These are phyloP conservation scores for Mesembryanthemum crystallinum DNA, from an alignment of 148 eudicot genomes.

Conservation along the genomic window DNA sequence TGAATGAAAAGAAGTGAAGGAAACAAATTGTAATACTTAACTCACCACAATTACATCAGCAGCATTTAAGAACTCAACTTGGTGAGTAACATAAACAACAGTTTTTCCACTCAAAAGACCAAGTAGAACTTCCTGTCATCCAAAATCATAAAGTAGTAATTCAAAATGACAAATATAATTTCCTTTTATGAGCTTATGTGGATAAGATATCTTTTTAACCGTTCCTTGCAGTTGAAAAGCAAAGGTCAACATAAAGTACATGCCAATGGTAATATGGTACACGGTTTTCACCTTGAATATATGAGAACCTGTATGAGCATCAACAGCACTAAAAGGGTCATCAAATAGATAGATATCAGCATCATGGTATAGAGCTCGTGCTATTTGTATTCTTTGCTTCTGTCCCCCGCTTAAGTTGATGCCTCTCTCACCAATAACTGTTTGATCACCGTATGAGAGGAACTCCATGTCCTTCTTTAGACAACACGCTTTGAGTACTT, in stretches of 20 bases:
- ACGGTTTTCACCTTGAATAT: neutral
- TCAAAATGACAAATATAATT: no score
- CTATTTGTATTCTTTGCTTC: neutral
- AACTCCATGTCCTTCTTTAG: neutral
- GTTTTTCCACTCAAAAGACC: neutral
- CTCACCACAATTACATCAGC: neutral
- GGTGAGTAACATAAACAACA: neutral
- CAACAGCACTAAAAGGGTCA: neutral
- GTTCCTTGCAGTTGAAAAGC: no score
- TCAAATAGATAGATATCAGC: conserved; percentile 1
- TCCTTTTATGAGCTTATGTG: no score
- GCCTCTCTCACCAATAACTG: neutral
- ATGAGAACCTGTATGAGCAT: conserved; percentile 4
- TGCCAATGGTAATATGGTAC: neutral
- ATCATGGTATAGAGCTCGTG: neutral
- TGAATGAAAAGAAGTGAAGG: neutral
- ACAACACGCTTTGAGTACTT: neutral
- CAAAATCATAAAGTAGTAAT: no score
- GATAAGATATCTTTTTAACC: no score
- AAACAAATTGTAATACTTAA: neutral
- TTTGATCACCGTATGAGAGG: neutral
- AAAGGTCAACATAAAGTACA: no score
- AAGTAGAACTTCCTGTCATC: neutral
- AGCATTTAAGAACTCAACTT: neutral
- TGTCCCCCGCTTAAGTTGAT: no score